Conservation (phyloP, 257 asterid species). For the Gardenia jasminoides region DNA sequence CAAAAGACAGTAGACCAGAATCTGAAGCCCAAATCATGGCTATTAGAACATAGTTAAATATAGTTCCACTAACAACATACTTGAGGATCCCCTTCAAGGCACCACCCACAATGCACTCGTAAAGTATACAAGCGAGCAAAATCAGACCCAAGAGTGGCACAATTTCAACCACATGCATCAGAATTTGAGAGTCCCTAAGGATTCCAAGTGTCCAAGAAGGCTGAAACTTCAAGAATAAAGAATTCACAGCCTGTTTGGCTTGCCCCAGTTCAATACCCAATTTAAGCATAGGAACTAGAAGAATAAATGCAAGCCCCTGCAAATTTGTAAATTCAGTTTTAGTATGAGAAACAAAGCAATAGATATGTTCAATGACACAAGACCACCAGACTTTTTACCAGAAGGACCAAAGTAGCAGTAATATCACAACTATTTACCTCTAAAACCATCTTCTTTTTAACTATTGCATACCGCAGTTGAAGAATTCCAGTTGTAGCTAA, state of each 20-base stretch:
- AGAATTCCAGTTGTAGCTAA: constrained; percentile 83
- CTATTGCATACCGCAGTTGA: constrained; percentile 61
- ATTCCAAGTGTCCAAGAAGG: constrained; percentile 60
- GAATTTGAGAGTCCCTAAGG: constrained; percentile 41
- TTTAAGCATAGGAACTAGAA: constrained; percentile 73
- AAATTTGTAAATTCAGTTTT: constrained; percentile 9
- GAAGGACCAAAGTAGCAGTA: background rate
- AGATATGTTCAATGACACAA: background rate
- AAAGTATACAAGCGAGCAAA: constrained; percentile 52
- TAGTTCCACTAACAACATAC: constrained; percentile 51
- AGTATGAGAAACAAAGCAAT: background rate
- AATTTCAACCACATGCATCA: constrained; percentile 52
- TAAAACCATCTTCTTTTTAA: constrained; percentile 53
- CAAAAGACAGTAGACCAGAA: constrained; percentile 38
- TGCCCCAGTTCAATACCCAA: constrained; percentile 70
- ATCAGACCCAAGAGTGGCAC: constrained; percentile 59
- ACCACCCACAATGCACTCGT: constrained; percentile 43
- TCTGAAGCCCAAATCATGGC: constrained; percentile 64
- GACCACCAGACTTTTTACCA: background rate
- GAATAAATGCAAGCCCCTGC: constrained; percentile 72
- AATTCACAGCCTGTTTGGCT: constrained; percentile 49
- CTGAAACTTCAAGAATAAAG: constrained; percentile 42
- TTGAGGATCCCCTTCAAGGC: constrained; percentile 53
- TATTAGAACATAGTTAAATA: constrained; percentile 54
- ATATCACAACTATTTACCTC: constrained; percentile 47